Evolutionary conservation across 768 basidiomycete species (phyloP).

Genomic region (Hortiboletus flavorubellus): DNA sequence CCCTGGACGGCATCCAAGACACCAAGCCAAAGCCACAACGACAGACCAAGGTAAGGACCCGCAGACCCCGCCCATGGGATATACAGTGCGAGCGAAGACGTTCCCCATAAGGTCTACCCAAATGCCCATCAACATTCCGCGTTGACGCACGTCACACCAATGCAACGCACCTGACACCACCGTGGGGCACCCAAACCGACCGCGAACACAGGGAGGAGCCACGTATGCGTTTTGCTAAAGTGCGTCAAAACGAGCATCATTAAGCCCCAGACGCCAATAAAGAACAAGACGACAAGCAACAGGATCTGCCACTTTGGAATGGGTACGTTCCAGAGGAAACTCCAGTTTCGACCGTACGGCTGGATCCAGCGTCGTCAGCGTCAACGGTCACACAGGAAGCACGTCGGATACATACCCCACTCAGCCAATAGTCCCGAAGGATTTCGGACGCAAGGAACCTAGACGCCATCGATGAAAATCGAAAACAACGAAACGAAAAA

Average conservation of each 20-base stretch:
- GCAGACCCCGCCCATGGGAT: slow-evolving; percentile 87
- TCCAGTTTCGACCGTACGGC: slow-evolving; percentile 94
- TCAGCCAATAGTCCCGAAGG: slow-evolving; percentile 89
- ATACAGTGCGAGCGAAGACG: slow-evolving; percentile 88
- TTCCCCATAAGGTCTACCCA: slow-evolving; percentile 85
- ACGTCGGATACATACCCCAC: slow-evolving; percentile 54
- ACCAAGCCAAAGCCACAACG: slow-evolving; percentile 93
- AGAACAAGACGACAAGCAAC: slow-evolving; percentile 78
- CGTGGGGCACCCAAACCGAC: slow-evolving; percentile 91
- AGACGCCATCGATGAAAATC: background rate
- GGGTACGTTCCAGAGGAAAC: slow-evolving; percentile 84
- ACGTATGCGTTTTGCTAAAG: slow-evolving; percentile 92
- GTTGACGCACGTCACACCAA: background rate
- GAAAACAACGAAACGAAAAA: background rate
- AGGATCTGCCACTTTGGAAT: slow-evolving; percentile 83
- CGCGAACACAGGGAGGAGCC: slow-evolving; percentile 92
- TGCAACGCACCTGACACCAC: slow-evolving; percentile 79
- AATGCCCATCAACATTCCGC: slow-evolving; percentile 1
- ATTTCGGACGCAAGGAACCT: slow-evolving; percentile 88
- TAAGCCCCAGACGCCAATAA: slow-evolving; percentile 80
- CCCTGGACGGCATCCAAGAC: slow-evolving; percentile 93
- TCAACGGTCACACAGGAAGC: background rate
- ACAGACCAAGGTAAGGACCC: slow-evolving; percentile 87
- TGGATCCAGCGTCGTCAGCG: slow-evolving; percentile 28
- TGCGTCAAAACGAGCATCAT: slow-evolving; percentile 73